Percentiles rank a stretch among this genome's conserved stretches.
Conservation (phyloP, 2,329 filamentous ascomycete genomes). For the Alternaria consortialis region DNA sequence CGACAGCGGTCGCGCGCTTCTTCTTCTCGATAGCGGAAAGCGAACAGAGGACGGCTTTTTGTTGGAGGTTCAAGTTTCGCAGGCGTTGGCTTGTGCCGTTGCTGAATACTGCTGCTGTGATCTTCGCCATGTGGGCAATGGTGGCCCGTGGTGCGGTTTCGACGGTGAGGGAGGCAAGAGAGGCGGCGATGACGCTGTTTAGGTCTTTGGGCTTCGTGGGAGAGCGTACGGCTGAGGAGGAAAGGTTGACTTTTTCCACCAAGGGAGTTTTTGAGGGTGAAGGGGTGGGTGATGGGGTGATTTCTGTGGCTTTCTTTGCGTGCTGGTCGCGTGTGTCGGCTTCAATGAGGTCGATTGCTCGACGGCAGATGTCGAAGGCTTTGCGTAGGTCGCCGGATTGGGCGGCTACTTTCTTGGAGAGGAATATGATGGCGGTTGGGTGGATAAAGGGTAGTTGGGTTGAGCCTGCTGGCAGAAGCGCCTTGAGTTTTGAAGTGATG, state of each 20-base stretch:
- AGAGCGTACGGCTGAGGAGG: conserved; percentile 58
- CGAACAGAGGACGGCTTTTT: conserved; percentile 92
- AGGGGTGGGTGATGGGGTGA: conserved; percentile 58
- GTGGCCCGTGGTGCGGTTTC: conserved; percentile 87
- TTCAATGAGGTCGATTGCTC: conserved; percentile 89
- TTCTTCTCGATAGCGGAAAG: conserved; percentile 86
- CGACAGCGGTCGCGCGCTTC: conserved; percentile 59
- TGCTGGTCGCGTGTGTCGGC: conserved; percentile 80
- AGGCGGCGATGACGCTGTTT: conserved; percentile 45
- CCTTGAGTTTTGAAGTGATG: conserved; percentile 82
- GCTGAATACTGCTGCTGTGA: conserved; percentile 88
- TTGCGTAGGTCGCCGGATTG: conserved; percentile 95
- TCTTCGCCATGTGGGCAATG: conserved; percentile 89
- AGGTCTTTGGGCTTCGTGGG: conserved; percentile 48
- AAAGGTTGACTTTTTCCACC: conserved; percentile 81
- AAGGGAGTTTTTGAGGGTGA: conserved; percentile 80
- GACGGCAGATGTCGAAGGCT: conserved; percentile 91
- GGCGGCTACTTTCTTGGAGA: conserved; percentile 91
- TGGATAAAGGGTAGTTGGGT: conserved; percentile 87
- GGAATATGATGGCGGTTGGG: conserved; percentile 90
- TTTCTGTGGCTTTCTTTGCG: conserved; percentile 64
- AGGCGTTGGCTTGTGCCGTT: conserved; percentile 87
- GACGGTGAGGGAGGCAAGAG: conserved; percentile 70
- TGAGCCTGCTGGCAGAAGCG: conserved; percentile 68
- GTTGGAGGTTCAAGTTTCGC: conserved; percentile 88